These are phyloP conservation scores for Aspergillus cejpii DNA, from an alignment of 2,329 filamentous ascomycete genomes.

Conservation along the genomic window DNA sequence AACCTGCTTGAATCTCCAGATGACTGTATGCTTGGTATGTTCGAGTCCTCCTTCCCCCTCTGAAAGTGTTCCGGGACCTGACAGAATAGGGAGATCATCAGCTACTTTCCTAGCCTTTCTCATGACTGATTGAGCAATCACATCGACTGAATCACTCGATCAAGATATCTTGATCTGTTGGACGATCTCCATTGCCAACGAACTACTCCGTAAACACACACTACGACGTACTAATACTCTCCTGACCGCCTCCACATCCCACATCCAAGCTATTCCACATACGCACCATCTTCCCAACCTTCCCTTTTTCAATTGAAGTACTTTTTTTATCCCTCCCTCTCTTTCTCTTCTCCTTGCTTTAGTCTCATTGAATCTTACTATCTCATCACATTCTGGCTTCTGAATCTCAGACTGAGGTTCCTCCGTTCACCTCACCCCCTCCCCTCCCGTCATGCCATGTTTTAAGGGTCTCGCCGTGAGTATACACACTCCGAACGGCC, in stretches of 20 bases:
- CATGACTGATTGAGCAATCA: neutral
- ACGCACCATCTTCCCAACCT: conserved; percentile 4
- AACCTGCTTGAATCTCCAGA: neutral
- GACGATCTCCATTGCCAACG: neutral
- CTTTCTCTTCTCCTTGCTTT: neutral
- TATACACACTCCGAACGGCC: conserved; percentile 75
- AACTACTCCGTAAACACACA: neutral
- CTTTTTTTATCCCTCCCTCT: too few relatives aligned
- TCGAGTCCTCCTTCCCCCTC: neutral
- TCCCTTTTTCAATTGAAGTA: conserved; percentile 2
- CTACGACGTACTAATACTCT: conserved; percentile 5
- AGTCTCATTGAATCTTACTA: neutral
- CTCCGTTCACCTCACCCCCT: neutral
- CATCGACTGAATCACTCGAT: neutral
- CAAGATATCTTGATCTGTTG: neutral
- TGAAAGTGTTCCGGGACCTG: neutral
- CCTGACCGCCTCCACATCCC: conserved; percentile 26
- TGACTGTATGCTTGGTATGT: neutral
- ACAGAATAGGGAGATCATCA: neutral
- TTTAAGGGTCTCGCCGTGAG: conserved; percentile 98
- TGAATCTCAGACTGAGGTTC: neutral
- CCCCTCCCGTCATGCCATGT: conserved; percentile 64
- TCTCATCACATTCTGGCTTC: neutral
- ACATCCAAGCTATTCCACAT: conserved; percentile 9
- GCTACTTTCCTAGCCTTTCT: neutral